Percentiles rank a stretch among this genome's conserved stretches.
Evolutionary conservation across 2,329 filamentous ascomycete genomes (phyloP).

Genomic region (Penicillium rolfsii): DNA sequence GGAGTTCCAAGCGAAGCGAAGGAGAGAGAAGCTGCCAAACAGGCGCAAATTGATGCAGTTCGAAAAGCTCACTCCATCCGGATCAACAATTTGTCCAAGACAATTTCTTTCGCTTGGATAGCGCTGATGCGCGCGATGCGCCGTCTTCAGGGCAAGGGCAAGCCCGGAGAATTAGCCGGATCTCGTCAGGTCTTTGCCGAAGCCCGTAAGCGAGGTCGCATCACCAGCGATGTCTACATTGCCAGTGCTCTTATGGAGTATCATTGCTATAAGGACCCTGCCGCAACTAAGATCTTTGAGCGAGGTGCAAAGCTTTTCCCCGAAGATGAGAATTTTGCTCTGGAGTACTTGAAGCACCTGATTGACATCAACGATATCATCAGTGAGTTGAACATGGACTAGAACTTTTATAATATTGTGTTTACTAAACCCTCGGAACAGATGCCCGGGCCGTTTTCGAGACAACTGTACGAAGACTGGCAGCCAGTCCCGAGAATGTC

Average conservation of each 20-base stretch:
- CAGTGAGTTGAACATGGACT: slow-evolving; percentile 62
- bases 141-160: slow-evolving; percentile 81
- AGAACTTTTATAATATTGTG: background rate
- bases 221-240: slow-evolving; percentile 94
- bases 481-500: slow-evolving; percentile 73
- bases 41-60: slow-evolving; percentile 60
- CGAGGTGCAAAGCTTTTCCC: slow-evolving; percentile 91
- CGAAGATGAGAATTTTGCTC: slow-evolving; percentile 87
- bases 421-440: slow-evolving; percentile 43
- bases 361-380: slow-evolving; percentile 91
- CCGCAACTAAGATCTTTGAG: slow-evolving; percentile 94
- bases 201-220: slow-evolving; percentile 80
- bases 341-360: slow-evolving; percentile 95
- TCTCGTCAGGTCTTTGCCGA: slow-evolving; percentile 88
- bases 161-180: slow-evolving; percentile 70
- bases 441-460: slow-evolving; percentile 96
- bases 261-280: slow-evolving; percentile 90
- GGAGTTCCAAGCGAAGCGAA: slow-evolving; percentile 56
- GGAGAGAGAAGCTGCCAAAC: slow-evolving; percentile 55
- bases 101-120: slow-evolving; percentile 93
- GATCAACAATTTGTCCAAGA: slow-evolving; percentile 75
- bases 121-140: slow-evolving; percentile 92
- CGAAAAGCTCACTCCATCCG: slow-evolving; percentile 72
- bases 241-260: slow-evolving; percentile 92
- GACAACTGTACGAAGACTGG: slow-evolving; percentile 82